phyloP scores from a whole-genome alignment of 1,139 yeast species.

The Yamadazyma triangularis region DNA sequence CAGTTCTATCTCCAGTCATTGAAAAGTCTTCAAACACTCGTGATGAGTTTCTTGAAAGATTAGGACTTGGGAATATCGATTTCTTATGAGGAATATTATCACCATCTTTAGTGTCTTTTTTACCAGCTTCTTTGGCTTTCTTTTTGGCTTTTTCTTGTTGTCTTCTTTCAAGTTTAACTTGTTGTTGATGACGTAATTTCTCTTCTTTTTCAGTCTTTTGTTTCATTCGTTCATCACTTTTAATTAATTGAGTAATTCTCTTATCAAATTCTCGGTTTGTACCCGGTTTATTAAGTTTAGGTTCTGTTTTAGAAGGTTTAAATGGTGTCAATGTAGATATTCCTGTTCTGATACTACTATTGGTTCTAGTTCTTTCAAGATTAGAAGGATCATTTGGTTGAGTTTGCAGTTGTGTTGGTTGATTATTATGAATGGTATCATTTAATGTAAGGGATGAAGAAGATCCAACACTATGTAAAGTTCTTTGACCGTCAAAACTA shows the following conservation, averaged over 20 bases:
- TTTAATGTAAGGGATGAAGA: neutral
- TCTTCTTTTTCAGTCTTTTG: slow-evolving; percentile 20
- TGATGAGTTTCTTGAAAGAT: slow-evolving; percentile 12
- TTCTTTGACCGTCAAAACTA: slow-evolving; percentile 8
- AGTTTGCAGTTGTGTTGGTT: slow-evolving; percentile 2
- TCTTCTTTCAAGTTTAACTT: slow-evolving; percentile 9
- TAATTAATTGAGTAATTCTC: slow-evolving; percentile 25
- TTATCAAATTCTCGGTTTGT: slow-evolving; percentile 28
- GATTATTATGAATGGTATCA: neutral
- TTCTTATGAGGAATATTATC: neutral
- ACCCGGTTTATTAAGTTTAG: slow-evolving; percentile 9
- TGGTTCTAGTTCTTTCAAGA: slow-evolving; percentile 21
- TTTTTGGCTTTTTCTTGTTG: slow-evolving; percentile 10
- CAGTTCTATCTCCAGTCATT: too few species aligned
- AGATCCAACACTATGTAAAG: slow-evolving; percentile 6
- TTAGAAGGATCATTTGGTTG: slow-evolving; percentile 3
- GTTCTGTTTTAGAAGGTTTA: slow-evolving; percentile 19
- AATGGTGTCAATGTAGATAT: slow-evolving; percentile 26
- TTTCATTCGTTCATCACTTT: slow-evolving; percentile 25
- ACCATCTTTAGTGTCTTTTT: slow-evolving; percentile 3
- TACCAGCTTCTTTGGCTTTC: slow-evolving; percentile 8
- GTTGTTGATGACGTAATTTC: slow-evolving; percentile 10
- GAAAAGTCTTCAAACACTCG: slow-evolving; percentile 10
- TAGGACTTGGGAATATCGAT: slow-evolving; percentile 1
- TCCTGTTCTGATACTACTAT: slow-evolving; percentile 20